These are phyloP conservation scores for Golovinomyces cichoracearum DNA, from an alignment of 2,329 filamentous ascomycete species.

Conservation along the genomic window DNA sequence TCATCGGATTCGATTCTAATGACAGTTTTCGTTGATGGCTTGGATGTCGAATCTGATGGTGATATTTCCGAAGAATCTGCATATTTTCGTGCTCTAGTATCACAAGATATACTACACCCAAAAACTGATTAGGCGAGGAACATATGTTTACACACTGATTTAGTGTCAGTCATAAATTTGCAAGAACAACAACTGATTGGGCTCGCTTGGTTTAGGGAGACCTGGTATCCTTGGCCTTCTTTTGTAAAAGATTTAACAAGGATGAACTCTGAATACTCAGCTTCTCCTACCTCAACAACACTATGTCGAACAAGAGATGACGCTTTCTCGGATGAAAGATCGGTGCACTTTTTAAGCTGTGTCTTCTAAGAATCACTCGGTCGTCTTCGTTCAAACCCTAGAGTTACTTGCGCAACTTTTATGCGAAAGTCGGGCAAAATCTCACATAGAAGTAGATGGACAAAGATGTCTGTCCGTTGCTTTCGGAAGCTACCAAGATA, in stretches of 20 bases:
- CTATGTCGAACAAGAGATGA: not conserved
- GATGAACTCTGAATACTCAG: not conserved
- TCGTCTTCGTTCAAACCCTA: not conserved
- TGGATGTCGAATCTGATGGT: slow-evolving; percentile 34
- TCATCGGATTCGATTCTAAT: slow-evolving; percentile 29
- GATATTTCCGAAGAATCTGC: not conserved
- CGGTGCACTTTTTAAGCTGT: not conserved
- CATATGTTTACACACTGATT: not conserved
- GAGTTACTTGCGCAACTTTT: not conserved
- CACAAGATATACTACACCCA: not conserved
- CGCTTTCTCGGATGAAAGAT: not conserved
- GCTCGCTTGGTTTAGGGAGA: not conserved
- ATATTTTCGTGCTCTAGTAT: not conserved
- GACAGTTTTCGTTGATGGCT: slow-evolving; percentile 60
- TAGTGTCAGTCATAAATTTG: not conserved
- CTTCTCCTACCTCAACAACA: too few relatives aligned
- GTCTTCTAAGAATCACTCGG: not conserved
- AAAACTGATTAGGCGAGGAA: not conserved
- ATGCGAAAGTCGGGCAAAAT: not conserved
- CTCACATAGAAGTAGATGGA: not conserved
- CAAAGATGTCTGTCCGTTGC: not conserved
- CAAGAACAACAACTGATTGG: not conserved
- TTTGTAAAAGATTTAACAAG: not conserved
- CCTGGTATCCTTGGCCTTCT: too few relatives aligned
- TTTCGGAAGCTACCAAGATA: not conserved